These are phyloP conservation scores for Lecanicillium sp. DNA, from an alignment of 2,329 filamentous ascomycete species.

Conservation along the genomic window DNA sequence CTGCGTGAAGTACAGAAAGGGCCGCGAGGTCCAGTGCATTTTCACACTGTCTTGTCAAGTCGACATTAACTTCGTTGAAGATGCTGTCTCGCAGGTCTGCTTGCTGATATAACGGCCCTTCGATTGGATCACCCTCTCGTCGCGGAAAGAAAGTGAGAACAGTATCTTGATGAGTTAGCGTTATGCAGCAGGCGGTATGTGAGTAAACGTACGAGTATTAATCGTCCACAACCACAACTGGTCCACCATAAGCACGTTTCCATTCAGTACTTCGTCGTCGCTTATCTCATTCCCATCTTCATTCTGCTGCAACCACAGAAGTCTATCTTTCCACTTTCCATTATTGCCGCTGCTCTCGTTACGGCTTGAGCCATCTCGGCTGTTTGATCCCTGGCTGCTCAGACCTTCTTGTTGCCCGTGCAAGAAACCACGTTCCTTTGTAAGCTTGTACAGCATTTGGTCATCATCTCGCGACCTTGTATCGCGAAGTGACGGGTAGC, in stretches of 20 bases:
- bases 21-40: conserved; percentile 56
- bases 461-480: conserved; percentile 56
- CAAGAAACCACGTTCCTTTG: conserved; percentile 34
- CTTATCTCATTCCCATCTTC: conserved; percentile 12
- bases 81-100: conserved; percentile 56
- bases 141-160: conserved; percentile 48
- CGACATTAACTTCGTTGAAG: conserved; percentile 59
- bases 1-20: conserved; percentile 52
- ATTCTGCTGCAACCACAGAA: conserved; percentile 11
- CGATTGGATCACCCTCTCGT: conserved; percentile 44
- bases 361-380: conserved; percentile 16
- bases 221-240: conserved; percentile 57
- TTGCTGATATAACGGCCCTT: conserved; percentile 49
- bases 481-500: conserved; percentile 53
- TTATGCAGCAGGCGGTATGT: not conserved
- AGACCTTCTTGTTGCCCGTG: conserved; percentile 16
- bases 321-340: conserved; percentile 19
- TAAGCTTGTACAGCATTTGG: conserved; percentile 61
- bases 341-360: conserved; percentile 19
- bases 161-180: conserved; percentile 29
- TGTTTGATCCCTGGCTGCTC: conserved; percentile 21
- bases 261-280: conserved; percentile 34
- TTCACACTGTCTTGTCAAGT: conserved; percentile 53
- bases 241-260: conserved; percentile 59
- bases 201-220: conserved; percentile 36